Evolutionary conservation across 495 filamentous ascomycete genomes (phyloP).

Genomic region (Annulohypoxylon maeteangense): DNA sequence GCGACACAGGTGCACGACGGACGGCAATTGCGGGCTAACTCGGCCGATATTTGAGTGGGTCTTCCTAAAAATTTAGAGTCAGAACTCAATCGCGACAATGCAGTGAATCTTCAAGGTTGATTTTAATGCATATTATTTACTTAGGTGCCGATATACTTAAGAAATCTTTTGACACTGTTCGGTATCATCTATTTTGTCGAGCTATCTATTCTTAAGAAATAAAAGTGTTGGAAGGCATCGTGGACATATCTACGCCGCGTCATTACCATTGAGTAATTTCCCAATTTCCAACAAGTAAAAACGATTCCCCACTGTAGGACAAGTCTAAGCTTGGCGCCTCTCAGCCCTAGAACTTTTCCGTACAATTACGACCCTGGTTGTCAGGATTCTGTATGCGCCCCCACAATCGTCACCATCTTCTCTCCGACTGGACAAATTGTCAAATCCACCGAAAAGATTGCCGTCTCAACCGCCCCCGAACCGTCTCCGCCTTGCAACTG

Average conservation of each 20-base stretch:
- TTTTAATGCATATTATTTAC: background rate
- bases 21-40: background rate
- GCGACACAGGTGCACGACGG: background rate
- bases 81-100: background rate
- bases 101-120: background rate
- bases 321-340: constrained; percentile 10
- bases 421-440: constrained; percentile 1
- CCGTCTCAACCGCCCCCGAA: constrained; percentile 8
- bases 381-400: background rate
- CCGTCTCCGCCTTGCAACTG: background rate
- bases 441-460: constrained; percentile 9
- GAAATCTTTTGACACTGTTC: too few species aligned
- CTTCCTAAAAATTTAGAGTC: background rate
- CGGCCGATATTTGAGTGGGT: background rate
- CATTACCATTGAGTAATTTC: constrained; percentile 7
- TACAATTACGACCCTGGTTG: background rate
- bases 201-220: background rate
- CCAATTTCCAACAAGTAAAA: background rate
- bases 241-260: background rate
- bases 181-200: too few species aligned
- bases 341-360: constrained; percentile 39
- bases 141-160: too few species aligned
- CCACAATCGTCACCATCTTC: background rate
- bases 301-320: constrained; percentile 7
- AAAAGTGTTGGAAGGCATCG: background rate